Evolutionary conservation across 768 basidiomycete species (phyloP).

Genomic region (Tubosaeta sp.): DNA sequence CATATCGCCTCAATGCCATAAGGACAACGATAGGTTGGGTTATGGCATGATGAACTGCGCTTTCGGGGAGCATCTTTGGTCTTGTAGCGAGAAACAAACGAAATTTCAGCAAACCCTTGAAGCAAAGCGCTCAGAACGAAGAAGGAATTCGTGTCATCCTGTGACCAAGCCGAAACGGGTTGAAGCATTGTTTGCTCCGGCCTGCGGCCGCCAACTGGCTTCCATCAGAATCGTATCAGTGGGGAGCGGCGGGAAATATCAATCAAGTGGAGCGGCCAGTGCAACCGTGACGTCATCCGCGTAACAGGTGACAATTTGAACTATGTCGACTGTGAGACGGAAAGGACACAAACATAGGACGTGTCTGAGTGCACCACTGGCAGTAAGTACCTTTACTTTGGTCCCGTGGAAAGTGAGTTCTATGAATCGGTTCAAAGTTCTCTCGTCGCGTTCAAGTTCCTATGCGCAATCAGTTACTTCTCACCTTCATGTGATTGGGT

Average conservation of each 20-base stretch:
- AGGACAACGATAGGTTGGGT: too few species aligned
- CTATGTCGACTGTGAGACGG: constrained; percentile 28
- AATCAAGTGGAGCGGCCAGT: constrained; percentile 6
- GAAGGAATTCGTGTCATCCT: background rate
- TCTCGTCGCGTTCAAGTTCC: too few species aligned
- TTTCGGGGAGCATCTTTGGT: background rate
- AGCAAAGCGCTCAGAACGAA: background rate
- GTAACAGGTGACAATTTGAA: background rate
- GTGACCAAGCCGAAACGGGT: background rate
- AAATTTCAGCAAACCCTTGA: background rate
- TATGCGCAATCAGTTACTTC: too few species aligned
- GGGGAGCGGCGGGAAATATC: background rate
- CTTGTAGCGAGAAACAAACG: background rate
- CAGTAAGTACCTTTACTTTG: too few species aligned
- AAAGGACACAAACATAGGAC: background rate
- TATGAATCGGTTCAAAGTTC: too few species aligned
- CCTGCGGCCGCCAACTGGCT: constrained; percentile 18
- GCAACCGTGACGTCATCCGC: constrained; percentile 12
- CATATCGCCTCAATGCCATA: too few species aligned
- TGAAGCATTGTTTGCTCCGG: background rate
- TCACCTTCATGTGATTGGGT: too few species aligned
- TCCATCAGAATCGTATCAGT: background rate
- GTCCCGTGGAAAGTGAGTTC: too few species aligned
- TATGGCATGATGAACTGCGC: background rate
- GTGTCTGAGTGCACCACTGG: too few species aligned